Base-by-base conservation (phyloP, 345 rosid species). In the Turnera subulata region DNA sequence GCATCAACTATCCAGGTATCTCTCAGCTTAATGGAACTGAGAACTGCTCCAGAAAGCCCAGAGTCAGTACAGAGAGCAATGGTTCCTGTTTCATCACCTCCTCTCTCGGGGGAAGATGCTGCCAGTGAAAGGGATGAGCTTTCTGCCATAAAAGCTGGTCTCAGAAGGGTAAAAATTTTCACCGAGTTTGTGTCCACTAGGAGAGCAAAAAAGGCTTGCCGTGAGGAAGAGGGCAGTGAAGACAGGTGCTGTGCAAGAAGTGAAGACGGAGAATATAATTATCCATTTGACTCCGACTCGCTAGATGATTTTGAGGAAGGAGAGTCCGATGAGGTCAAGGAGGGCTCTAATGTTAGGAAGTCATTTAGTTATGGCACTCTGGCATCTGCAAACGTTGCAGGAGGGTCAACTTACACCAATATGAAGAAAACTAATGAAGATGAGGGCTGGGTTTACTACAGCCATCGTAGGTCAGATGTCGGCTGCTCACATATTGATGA, bases 371-470 rank as follows among this genome's bases (percentile, higher is more conserved):
- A 89, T 72, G 89, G 95, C 46, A 80, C 97, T 26, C 75, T 93
- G 46, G 86, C 89, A n/a, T 72, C 66, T 73, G 91, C 88, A 50
- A 93, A 89, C 65, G 69, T 76, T 64, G 89, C 79, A 13, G 86
- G 94, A 73, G 91, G 88, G 26, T 83, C 88, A 15, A 73, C 77
- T 61, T 79, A 81, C 59, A 71, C 92, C 56, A 79, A 63, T 46
- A 59, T 59, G 50, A 68, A 67, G 59, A 70, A 56, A 58, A 73
- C 66, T 66, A 83, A 66, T 3, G 85, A 77, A 56, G 77, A 76
- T 60, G 96, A 89, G 64, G 95, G 79, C 64, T 83, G 82, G 91
- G 80, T 93, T 21, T 93, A 89, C 65, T 93, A 86, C 66, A 89
- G 80, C 76, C 63, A 87, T 64, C 85, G 95, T 24, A 83, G 70